Conservation (phyloP, 441 rosid species). For the Arabidopsis lyrata region DNA sequence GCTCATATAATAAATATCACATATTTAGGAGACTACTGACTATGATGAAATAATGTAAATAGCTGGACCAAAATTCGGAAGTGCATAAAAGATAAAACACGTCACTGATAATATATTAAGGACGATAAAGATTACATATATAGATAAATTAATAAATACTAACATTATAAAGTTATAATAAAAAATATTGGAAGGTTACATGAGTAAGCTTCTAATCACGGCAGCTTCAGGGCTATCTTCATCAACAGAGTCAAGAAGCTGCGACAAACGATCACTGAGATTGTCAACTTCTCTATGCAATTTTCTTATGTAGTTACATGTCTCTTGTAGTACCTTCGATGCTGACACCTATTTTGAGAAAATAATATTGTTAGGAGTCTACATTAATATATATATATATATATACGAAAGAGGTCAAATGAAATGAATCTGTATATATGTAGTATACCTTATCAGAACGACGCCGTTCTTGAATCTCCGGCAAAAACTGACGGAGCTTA, state of each 20-base stretch:
- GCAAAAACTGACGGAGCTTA: constrained; percentile 82
- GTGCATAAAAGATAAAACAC: constrained; percentile 11
- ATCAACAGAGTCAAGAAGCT: constrained; percentile 73
- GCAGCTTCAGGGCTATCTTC: constrained; percentile 81
- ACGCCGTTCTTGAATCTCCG: constrained; percentile 69
- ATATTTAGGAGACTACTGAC: constrained; percentile 12
- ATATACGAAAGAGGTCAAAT: too few species aligned
- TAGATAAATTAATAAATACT: constrained; percentile 7
- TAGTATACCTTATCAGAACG: constrained; percentile 76
- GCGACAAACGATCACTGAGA: constrained; percentile 77
- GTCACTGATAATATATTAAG: constrained; percentile 39
- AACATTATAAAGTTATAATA: not conserved
- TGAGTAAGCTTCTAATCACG: constrained; percentile 69
- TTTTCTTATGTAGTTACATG: constrained; percentile 80
- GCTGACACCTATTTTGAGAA: constrained; percentile 63
- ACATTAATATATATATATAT: too few species aligned
- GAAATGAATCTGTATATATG: not conserved
- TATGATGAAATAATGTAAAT: constrained; percentile 15
- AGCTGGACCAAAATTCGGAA: constrained; percentile 7
- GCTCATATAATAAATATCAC: not conserved
- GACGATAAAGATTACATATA: constrained; percentile 37
- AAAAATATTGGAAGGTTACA: constrained; percentile 46
- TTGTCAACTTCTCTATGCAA: constrained; percentile 81
- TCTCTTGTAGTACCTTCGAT: constrained; percentile 73
- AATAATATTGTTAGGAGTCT: not conserved